Percentiles rank a stretch among this genome's conserved stretches.
phyloP scores from a whole-genome alignment of 192 early-diverging fungal species.

The Backusella tuberculispora region DNA sequence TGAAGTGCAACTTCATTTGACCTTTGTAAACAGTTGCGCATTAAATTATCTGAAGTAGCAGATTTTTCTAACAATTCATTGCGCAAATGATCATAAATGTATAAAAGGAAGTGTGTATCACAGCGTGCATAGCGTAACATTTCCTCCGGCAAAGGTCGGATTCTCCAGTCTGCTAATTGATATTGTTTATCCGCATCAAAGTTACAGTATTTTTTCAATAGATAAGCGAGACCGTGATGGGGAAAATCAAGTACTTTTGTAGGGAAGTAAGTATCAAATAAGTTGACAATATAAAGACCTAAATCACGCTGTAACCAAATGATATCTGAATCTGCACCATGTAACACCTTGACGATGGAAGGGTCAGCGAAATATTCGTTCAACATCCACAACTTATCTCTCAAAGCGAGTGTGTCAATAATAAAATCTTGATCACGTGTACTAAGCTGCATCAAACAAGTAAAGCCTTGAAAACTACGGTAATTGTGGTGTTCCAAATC shows the following conservation, averaged over 20 bases:
- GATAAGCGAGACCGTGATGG: constrained; percentile 79
- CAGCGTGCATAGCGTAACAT: constrained; percentile 92
- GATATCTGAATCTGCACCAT: constrained; percentile 97
- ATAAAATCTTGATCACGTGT: constrained; percentile 88
- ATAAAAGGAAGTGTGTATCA: constrained; percentile 96
- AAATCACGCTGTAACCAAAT: constrained; percentile 98
- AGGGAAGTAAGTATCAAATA: constrained; percentile 98
- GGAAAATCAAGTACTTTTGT: constrained; percentile 83
- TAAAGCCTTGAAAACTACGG: constrained; percentile 94
- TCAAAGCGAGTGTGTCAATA: constrained; percentile 85
- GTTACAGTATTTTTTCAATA: constrained; percentile 80
- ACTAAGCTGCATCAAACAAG: constrained; percentile 92
- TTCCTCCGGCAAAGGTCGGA: constrained; percentile 89
- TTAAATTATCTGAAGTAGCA: constrained; percentile 64
- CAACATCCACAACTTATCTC: constrained; percentile 70
- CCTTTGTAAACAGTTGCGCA: constrained; percentile 63
- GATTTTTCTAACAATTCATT: constrained; percentile 76
- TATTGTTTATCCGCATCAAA: constrained; percentile 90
- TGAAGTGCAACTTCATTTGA: constrained; percentile 72
- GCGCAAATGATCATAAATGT: constrained; percentile 93
- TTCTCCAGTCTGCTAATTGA: constrained; percentile 97
- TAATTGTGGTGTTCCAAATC: constrained; percentile 98
- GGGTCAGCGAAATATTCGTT: constrained; percentile 91
- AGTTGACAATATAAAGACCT: constrained; percentile 92
- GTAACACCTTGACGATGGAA: constrained; percentile 84